Evolutionary conservation across 139 green algal species (phyloP), one percentile per base, ranked within the genome.

Genomic region (Micractinium conductrix): DNA sequence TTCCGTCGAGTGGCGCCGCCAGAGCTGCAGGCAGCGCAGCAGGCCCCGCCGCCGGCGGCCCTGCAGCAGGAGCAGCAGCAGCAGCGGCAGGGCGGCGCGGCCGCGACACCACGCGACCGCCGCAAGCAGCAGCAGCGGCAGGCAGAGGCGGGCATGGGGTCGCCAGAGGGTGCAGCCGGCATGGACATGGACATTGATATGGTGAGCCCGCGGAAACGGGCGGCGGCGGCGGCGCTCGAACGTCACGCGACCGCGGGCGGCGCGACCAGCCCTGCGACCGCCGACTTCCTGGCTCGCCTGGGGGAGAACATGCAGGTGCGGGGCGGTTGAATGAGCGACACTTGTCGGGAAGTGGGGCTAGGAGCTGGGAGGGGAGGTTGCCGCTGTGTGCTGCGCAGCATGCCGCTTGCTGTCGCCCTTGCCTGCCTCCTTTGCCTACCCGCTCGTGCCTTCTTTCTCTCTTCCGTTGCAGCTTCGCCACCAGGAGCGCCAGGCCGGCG

Each of bases 271-370:
- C 78, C 68, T 24, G n/a, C 65, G 14, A 48, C 19, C 1, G 63
- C 63, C 7, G 79, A 70, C 42, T 91, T 89, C 43, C 43, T 91
- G 53, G 44, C 58, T 0, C 50, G 79, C 71, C 68, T 91, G 43
- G 79, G 88, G 44, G 70, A 78, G 67, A 86, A 84, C 28, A 88
- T 90, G 83, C 40, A 90, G 50, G 50, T 73, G 70, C 53, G 70
- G 40, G 10, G 63, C n/a, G 63, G 48, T 10, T n/a, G n/a, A n/a
- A n/a, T n/a, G n/a, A n/a, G n/a, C n/a, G n/a, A n/a, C n/a, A n/a
- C n/a, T n/a, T n/a, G n/a, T n/a, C n/a, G n/a, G n/a, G n/a, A n/a
- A n/a, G n/a, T n/a, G n/a, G n/a, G n/a, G n/a, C n/a, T n/a, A n/a
- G n/a, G n/a, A n/a, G n/a, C n/a, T 58, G 48, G 12, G 12, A 14